Evolutionary conservation across 768 basidiomycete species (phyloP), one percentile per base, ranked within the genome.

Genomic region (Fistulinella prunicolor): DNA sequence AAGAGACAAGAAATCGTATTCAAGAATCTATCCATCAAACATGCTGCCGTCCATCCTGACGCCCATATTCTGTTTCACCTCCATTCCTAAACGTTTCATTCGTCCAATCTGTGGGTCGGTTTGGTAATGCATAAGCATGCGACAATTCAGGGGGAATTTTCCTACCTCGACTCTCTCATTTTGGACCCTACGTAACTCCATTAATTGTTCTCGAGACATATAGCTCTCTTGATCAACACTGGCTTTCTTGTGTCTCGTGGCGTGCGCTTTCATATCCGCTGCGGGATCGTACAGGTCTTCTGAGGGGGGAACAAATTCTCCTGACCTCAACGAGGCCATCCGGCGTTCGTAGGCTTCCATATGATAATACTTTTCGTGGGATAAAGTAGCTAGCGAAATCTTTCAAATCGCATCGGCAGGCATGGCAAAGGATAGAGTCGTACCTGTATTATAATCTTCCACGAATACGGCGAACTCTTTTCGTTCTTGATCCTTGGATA

Each of bases 321-420:
- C 94, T n/a, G 82, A 76, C 38, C 92, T 82, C 41, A 95, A 70
- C 19, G 89, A 82, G 30, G 79, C 67, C 94, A 95, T 95, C 39
- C 90, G 84, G 19, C 74, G 74, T 51, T 94, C 90, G 63, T 92
- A 93, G 6, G 80, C 77, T 46, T 82, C 83, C 79, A 94, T 91
- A 61, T 94, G 81, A 66, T 95, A 95, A 67, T 94, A 96, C 65
- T 96, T 96, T 65, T 94, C 92, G 59, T 95, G 88, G 9, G 94
- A 90, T 3, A 96, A 75, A 3, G 94, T 96, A 13, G 92, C 93
- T 93, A 50, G 16, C 19, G 42, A 44, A 17, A 14, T 17, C 14
- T 2, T 24, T 59, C 12, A 28, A 20, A n/a, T n/a, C 17, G 37
- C n/a, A n/a, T 40, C 30, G 29, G 20, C 30, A 41, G 17, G 42